A percentile compares a stretch with the other conserved stretches of the same genome.
Conservation (phyloP, 345 rosid species). For the Eutrema japonicum region DNA sequence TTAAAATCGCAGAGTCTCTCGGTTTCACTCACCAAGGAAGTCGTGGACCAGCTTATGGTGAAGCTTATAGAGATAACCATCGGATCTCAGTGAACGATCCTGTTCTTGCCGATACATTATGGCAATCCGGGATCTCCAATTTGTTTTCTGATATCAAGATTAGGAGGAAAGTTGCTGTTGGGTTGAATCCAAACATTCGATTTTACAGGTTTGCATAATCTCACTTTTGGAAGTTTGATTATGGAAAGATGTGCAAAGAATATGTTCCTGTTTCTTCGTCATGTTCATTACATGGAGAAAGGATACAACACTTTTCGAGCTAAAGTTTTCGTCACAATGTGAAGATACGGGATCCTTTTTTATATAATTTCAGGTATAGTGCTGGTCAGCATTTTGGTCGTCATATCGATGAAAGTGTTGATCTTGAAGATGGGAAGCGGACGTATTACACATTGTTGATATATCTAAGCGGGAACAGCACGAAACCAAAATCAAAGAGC, state of each 20-base stretch:
- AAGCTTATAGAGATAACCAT: conserved; percentile 90
- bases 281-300: too few relatives aligned
- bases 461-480: conserved; percentile 69
- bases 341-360: conserved; percentile 1
- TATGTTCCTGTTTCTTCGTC: neutral
- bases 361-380: conserved; percentile 62
- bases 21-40: conserved; percentile 93
- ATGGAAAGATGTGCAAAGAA: neutral
- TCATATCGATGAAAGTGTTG: conserved; percentile 83
- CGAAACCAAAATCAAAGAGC: conserved; percentile 54
- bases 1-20: conserved; percentile 68
- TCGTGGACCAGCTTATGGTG: conserved; percentile 88
- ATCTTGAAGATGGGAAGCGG: conserved; percentile 70
- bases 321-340: neutral
- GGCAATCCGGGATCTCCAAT: conserved; percentile 73
- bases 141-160: conserved; percentile 76
- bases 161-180: conserved; percentile 75
- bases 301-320: too few relatives aligned
- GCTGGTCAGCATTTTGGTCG: conserved; percentile 86
- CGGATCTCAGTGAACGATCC: conserved; percentile 75
- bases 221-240: neutral
- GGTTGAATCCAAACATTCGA: conserved; percentile 88
- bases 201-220: conserved; percentile 66
- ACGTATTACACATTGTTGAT: conserved; percentile 84
- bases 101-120: conserved; percentile 60